Evolutionary conservation across 2,329 filamentous ascomycete species (phyloP), one percentile per base, ranked within the genome.

Genomic region (Talaromyces sp.): DNA sequence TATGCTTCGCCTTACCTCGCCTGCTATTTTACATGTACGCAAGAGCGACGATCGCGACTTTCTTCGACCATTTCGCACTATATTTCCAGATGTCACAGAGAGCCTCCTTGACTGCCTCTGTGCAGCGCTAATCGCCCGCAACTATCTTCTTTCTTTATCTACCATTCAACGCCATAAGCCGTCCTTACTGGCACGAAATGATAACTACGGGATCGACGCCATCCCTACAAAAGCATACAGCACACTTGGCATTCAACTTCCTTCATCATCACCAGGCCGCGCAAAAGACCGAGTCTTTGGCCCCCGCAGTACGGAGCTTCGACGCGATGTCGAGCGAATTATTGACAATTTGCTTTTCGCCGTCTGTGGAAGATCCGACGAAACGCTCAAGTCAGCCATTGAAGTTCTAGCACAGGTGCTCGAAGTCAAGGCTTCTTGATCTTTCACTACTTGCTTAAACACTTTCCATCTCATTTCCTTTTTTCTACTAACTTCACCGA

Each of bases 321-420:
- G 63, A 13, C 60, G 58, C 27, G 60, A 67, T 17, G 57, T 75
- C 6, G 70, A 74, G 40, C 49, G 57, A 24, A 71, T 73, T 20
- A 60, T 73, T n/a, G 68, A 74, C 33, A 68, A 71, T 16, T 51
- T 74, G 3, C 52, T 75, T 1, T 68, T 71, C 40, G 66, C 68
- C 5, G 65, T 74, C 3, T 67, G 65, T n/a, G 71, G 72, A 9
- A 63, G 65, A 39, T 60, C 65, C 2, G 71, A 74, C 27, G 65
- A 65, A 36, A 70, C 62, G 1, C 47, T 74, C n/a, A 74, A 71
- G 58, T 64, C 71, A 2, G 67, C 72, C 14, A 62, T 74, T 13
- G 62, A 68, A 32, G 71, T 73, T 17, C 54, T 75, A n/a, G 66
- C 64, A 5, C 68, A 74, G 52, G 70, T 74, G 9, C 68, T 75